Base-by-base conservation (phyloP, 2,329 filamentous ascomycete genomes). In the Penicillium sp. region DNA sequence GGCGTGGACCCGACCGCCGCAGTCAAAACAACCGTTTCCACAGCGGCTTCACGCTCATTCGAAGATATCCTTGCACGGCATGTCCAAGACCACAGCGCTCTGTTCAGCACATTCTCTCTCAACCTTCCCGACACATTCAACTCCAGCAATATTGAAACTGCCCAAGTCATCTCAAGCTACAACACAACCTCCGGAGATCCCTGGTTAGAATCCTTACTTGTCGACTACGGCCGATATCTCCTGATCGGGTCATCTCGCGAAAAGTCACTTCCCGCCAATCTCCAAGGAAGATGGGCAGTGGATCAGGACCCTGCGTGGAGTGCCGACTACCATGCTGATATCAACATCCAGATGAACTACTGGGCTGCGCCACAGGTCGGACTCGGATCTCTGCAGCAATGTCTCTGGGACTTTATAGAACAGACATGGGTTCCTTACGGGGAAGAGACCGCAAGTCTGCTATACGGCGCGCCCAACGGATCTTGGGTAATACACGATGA, bases 301-400 rank as follows among this genome's bases (percentile, higher is more conserved):
- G 68, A 74, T 0, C 66, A 81, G 3, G 62, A 62, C 0, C 72
- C 77, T 4, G 77, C 79, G 0, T 85, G 84, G 84, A 77, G 78
- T 13, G 79, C 75, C 2, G 83, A 86, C 62, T 86, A 85, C 55
- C 83, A 85, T 52, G 75, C 79, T 39, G 83, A 86, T 59, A 85
- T 87, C 63, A 86, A 86, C 55, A 55, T 86, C 0, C 82, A 87
- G 61, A 86, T 86, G 84, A 86, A 86, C 57, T 79, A 86, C 62
- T 87, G 84, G 84, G 74, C 55, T 14, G 55, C 58, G 7, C 55
- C 55, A 33, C 55, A 54, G n/a, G 53, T 57, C 3, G 52, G 55
- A 2, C 46, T 60, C 3, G 58, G 58, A n/a, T 33, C 48, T 8
- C 31, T 60, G 1, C 52, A 54, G 26, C 26, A 69, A 0, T 77